These are phyloP conservation scores for Fusarium denticulatum DNA, from an alignment of 2,329 filamentous ascomycete genomes.

Conservation along the genomic window DNA sequence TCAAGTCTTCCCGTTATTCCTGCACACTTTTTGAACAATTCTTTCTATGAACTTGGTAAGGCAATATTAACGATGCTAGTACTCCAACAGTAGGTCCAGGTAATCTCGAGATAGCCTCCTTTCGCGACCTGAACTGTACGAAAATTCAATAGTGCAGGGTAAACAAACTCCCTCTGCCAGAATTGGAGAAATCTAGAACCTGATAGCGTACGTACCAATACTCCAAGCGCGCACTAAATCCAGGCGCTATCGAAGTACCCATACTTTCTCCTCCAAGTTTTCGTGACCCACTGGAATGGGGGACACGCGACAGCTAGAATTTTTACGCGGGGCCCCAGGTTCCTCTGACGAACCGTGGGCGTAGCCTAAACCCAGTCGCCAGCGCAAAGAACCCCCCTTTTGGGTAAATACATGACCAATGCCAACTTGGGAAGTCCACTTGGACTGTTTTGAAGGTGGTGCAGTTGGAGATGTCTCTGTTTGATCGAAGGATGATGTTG, in stretches of 20 bases:
- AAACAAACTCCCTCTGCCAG: neutral
- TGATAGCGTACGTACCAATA: neutral
- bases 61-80: fast-evolving
- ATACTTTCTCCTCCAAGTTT: neutral
- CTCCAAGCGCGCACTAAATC: fast-evolving
- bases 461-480: conserved; percentile 8
- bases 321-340: conserved; percentile 29
- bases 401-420: conserved; percentile 12
- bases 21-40: fast-evolving
- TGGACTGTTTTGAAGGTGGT: neutral
- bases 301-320: conserved; percentile 14
- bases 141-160: neutral
- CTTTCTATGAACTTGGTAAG: no score
- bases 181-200: neutral
- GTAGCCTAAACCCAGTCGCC: neutral
- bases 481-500: neutral
- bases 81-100: fast-evolving
- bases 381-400: conserved; percentile 14
- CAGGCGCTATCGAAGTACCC: neutral
- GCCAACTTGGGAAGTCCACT: neutral
- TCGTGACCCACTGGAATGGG: conserved; percentile 13
- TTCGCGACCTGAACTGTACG: fast-evolving
- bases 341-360: neutral
- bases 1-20: fast-evolving
- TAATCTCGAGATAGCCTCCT: neutral